Base-by-base conservation (phyloP, 345 rosid genomes). In the Euphorbia peplus region DNA sequence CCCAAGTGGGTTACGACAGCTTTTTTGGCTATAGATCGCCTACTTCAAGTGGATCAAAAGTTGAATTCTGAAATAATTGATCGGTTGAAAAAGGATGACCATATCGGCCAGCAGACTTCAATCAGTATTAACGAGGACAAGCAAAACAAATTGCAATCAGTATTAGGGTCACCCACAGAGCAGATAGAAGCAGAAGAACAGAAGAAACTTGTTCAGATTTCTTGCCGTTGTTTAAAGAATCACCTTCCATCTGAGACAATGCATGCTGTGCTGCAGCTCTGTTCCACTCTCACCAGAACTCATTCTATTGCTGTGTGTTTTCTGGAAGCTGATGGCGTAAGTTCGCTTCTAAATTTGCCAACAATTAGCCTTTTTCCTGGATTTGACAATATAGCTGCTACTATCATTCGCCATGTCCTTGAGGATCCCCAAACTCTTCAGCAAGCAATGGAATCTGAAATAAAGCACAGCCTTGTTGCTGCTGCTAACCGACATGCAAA, bases 381-480 rank as follows among this genome's bases (percentile, higher is more conserved):
- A 69, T 93, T 89, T 80, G 98, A 93, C 81, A 82, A 74, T 81
- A 76, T 89, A 79, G 88, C 92, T 76, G 90, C 97, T 60, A 85
- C 90, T 69, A 89, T 93, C 25, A 84, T 90, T 78, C 90, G 96
- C 51, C 97, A 93, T 58, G 84, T 89, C 73, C 93, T 93, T 70
- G 98, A 93, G 78, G 98, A 93, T 85, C 92, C 98, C 32, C 93
- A 87, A 76, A 93, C 98, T 69, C 89, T 93, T 61, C 97, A 90
- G 85, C 98, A 86, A 77, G 97, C 97, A 47, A 93, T 93, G 98
- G 97, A 93, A 85, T 85, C 90, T 79, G 98, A 90, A 82, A 93
- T 93, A 78, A 86, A 80, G 78, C 97, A 87, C 76, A 87, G 77
- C 70, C 88, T 90, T 73, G 83, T 85, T 57, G 82, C 90, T 74